phyloP scores from a whole-genome alignment of 495 filamentous ascomycete genomes.

The Alectoria sarmentosa region DNA sequence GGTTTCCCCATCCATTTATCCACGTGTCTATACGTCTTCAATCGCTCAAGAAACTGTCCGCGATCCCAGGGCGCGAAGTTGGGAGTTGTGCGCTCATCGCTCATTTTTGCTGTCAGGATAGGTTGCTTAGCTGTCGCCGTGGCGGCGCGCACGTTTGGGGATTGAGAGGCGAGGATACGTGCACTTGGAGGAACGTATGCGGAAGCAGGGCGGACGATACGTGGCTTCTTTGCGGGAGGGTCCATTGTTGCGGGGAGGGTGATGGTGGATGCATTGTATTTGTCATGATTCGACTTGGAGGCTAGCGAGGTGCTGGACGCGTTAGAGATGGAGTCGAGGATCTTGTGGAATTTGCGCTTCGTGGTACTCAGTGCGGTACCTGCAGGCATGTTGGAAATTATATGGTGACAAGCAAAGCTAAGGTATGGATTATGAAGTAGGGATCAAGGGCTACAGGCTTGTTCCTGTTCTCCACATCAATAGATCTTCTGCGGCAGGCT shows the following conservation, averaged over 20 bases:
- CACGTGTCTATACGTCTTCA: conserved; percentile 83
- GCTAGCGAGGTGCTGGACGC: conserved; percentile 32
- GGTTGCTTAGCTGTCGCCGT: conserved; percentile 26
- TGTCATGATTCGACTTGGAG: conserved; percentile 18
- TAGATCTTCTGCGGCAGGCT: conserved; percentile 1
- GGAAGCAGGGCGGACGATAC: conserved; percentile 30
- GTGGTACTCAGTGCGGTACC: conserved; percentile 43
- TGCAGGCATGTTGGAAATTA: conserved; percentile 40
- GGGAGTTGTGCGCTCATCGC: conserved; percentile 32
- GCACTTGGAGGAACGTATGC: conserved; percentile 24
- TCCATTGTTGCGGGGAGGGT: conserved; percentile 24
- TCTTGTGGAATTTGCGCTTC: conserved; percentile 50
- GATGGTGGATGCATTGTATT: conserved; percentile 25
- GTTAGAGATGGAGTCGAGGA: conserved; percentile 50
- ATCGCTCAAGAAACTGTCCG: conserved; percentile 67
- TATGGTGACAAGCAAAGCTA: not conserved
- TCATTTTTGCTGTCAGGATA: conserved; percentile 26
- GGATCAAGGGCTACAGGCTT: no score
- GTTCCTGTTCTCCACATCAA: not conserved
- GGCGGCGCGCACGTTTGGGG: conserved; percentile 26
- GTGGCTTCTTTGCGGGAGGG: conserved; percentile 26
- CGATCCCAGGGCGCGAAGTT: conserved; percentile 82
- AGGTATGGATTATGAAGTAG: no score
- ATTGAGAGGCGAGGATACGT: conserved; percentile 27
- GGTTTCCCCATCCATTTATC: conserved; percentile 83